Evolutionary conservation across 2,329 filamentous ascomycete genomes (phyloP), one percentile per base, ranked within the genome.

Genomic region (Dissoconium aciculare): DNA sequence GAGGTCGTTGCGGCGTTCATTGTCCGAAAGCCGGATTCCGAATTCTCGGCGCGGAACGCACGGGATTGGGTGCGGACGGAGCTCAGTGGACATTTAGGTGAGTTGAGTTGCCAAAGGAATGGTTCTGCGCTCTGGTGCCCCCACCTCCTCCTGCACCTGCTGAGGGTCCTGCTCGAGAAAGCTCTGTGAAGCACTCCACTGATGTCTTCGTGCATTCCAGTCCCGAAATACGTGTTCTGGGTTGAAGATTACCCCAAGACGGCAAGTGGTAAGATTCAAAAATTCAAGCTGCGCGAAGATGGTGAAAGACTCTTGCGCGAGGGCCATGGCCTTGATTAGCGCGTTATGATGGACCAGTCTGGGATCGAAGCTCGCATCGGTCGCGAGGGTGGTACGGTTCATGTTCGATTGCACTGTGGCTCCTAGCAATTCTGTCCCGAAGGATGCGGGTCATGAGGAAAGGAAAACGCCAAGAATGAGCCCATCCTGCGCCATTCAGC

Each of bases 191-290:
- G n/a, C n/a, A n/a, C n/a, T 28, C 11, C 30, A 15, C 37, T 38
- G 30, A 38, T 26, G 28, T n/a, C 4, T 6, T 13, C 11, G n/a
- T 15, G 8, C 19, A 8, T 27, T 6, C 27, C 32, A 67, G 81
- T 81, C 31, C 87, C 87, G 0, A 89, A 80, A 56, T 72, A 87
- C 51, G 69, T 95, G n/a, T 93, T 93, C 51, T 93, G 80, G 69
- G 64, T 80, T 0, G 66, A 75, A 1, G 70, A 74, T n/a, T 91
- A 81, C 52, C 87, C 87, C 12, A 94, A 93, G 67, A 98, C 89
- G 19, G 80, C 84, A 4, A 93, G 83, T 53, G 87, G 87, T 14
- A 98, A 98, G 69, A 85, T 95, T 33, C 83, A 93, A 60, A 94
- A 95, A 60, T 94, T 79, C 53, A 87, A 78, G 60, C 54, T 95